Evolutionary conservation across 345 rosid genomes (phyloP), one percentile per base, ranked within the genome.

Genomic region (Euphorbia peplus): DNA sequence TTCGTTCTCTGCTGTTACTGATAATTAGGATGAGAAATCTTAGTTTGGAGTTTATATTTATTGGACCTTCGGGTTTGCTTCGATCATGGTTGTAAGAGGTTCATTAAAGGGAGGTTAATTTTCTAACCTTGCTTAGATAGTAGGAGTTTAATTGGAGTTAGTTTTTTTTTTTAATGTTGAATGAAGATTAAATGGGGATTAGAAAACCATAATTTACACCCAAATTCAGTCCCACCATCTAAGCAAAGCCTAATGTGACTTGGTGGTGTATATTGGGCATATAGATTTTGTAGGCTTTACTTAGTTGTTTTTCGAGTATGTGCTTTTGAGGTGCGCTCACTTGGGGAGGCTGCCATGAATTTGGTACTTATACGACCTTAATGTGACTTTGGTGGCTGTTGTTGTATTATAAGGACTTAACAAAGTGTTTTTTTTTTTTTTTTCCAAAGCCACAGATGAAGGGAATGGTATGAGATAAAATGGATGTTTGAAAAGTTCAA

Each of bases 1-100:
- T 44, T 22, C 19, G 14, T n/a, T 37, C 28, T 29, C 14, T n/a
- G 29, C 8, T 95, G 84, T 60, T 90, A 95, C 69, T 95, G n/a
- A n/a, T n/a, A n/a, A n/a, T n/a, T n/a, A n/a, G n/a, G n/a, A n/a
- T n/a, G n/a, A n/a, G n/a, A n/a, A n/a, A n/a, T n/a, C n/a, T n/a
- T n/a, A n/a, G n/a, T n/a, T n/a, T n/a, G n/a, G n/a, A n/a, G n/a
- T n/a, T n/a, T n/a, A n/a, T n/a, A n/a, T n/a, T n/a, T n/a, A n/a
- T n/a, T n/a, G n/a, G n/a, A n/a, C n/a, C n/a, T n/a, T n/a, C n/a
- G n/a, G n/a, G n/a, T n/a, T n/a, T n/a, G n/a, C n/a, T n/a, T n/a
- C n/a, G n/a, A n/a, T n/a, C n/a, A n/a, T n/a, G n/a, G n/a, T n/a
- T n/a, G n/a, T n/a, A n/a, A n/a, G n/a, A n/a, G n/a, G n/a, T n/a